Conservation (phyloP, 2,329 filamentous ascomycete genomes). For the Thelonectria rubi region DNA sequence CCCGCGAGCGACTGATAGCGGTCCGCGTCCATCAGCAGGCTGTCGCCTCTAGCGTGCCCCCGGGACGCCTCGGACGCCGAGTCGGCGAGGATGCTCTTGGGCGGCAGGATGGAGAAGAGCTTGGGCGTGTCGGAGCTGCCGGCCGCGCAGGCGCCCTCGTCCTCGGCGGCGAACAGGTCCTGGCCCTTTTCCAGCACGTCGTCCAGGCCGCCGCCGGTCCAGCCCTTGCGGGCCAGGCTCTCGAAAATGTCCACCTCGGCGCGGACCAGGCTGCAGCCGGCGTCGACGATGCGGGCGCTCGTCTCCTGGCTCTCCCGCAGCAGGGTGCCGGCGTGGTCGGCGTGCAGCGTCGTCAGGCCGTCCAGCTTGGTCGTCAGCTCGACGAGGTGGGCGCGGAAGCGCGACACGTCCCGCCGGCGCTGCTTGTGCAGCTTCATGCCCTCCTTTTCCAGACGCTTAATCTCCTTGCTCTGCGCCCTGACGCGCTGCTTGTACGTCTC, state of each 20-base stretch:
- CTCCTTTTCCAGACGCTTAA: constrained; percentile 71
- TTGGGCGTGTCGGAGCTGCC: constrained; percentile 53
- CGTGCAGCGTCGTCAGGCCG: constrained; percentile 68
- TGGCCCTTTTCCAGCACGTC: constrained; percentile 71
- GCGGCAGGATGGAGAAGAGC: constrained; percentile 71
- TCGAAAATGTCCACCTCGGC: constrained; percentile 78
- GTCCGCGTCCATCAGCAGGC: constrained; percentile 61
- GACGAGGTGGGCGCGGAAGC: constrained; percentile 70
- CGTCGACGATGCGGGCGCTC: constrained; percentile 69
- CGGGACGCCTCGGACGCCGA: constrained; percentile 51
- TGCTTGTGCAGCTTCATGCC: constrained; percentile 70
- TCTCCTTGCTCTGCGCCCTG: constrained; percentile 65
- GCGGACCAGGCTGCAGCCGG: constrained; percentile 70
- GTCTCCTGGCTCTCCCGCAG: constrained; percentile 72
- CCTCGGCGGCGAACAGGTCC: constrained; percentile 65
- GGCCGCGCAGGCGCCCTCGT: constrained; percentile 43
- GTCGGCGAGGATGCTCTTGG: constrained; percentile 70
- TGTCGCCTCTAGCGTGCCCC: constrained; percentile 60
- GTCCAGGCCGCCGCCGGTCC: constrained; percentile 72
- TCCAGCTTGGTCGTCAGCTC: constrained; percentile 70
- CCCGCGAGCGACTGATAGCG: constrained; percentile 68
- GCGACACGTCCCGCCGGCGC: constrained; percentile 66
- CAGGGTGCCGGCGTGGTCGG: constrained; percentile 66
- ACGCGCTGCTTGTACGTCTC: constrained; percentile 66
- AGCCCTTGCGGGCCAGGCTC: constrained; percentile 71